A percentile compares a stretch with the other conserved stretches of the same genome.
Conservation (phyloP, 225 moss, liverwort and hornwort species). For the Asterella californica region DNA sequence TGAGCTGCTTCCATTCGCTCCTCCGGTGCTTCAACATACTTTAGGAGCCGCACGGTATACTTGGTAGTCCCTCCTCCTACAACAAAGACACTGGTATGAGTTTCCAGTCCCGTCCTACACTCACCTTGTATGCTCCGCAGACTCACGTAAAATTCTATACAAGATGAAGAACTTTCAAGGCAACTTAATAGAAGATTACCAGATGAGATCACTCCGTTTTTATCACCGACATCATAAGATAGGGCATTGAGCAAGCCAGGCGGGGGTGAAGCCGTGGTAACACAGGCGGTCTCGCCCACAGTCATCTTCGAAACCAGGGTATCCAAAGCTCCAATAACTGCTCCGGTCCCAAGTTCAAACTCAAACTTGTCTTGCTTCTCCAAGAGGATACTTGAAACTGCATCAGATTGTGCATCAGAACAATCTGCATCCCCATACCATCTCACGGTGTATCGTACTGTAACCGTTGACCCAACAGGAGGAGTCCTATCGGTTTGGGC, state of each 20-base stretch:
- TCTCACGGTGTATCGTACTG: slow-evolving; percentile 56
- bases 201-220: slow-evolving; percentile 1
- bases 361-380: slow-evolving; percentile 68
- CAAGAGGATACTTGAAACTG: slow-evolving; percentile 26
- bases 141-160: not conserved
- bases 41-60: slow-evolving; percentile 75
- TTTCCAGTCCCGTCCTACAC: not conserved
- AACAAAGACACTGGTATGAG: not conserved
- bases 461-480: slow-evolving; percentile 68
- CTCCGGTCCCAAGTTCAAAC: slow-evolving; percentile 85
- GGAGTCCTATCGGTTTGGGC: slow-evolving; percentile 41
- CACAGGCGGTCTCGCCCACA: slow-evolving; percentile 62
- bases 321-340: slow-evolving; percentile 66
- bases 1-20: slow-evolving; percentile 96
- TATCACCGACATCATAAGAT: slow-evolving; percentile 25
- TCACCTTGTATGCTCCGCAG: not conserved
- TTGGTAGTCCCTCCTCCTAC: slow-evolving; percentile 38
- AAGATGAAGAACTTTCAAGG: not conserved
- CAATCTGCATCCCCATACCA: slow-evolving; percentile 36
- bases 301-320: slow-evolving; percentile 53
- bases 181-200: not conserved
- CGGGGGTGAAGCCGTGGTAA: slow-evolving; percentile 49
- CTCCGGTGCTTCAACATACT: slow-evolving; percentile 75
- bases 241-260: slow-evolving; percentile 50
- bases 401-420: slow-evolving; percentile 10